phyloP scores from a whole-genome alignment of 129 eudicot genomes.

The Calendula officinalis region DNA sequence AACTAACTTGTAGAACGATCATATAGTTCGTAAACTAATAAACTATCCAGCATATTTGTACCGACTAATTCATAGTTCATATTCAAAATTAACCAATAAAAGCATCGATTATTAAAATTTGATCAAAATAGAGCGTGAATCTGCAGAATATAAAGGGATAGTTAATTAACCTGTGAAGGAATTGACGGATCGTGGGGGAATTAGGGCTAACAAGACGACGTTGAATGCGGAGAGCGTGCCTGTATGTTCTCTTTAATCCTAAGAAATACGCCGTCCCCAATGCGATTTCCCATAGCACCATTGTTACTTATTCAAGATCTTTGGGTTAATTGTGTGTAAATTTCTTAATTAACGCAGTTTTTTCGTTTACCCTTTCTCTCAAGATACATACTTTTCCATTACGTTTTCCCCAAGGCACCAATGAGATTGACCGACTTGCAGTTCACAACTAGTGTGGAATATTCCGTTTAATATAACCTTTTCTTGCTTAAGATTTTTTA shows the following conservation, averaged over 20 bases:
- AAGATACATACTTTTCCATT: neutral
- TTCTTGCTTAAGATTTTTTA: too few relatives aligned
- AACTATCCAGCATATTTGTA: too few relatives aligned
- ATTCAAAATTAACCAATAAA: constrained; percentile 1
- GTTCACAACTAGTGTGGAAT: too few relatives aligned
- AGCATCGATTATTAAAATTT: neutral
- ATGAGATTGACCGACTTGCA: neutral
- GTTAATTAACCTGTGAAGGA: constrained; percentile 47
- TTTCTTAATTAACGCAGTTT: too few relatives aligned
- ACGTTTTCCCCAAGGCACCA: constrained; percentile 22
- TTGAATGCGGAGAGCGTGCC: constrained; percentile 55
- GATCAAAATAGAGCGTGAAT: neutral
- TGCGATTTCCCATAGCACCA: constrained; percentile 92
- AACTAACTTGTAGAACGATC: too few relatives aligned
- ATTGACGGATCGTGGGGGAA: constrained; percentile 53
- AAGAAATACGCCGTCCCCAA: constrained; percentile 76
- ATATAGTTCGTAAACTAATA: too few relatives aligned
- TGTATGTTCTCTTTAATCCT: constrained; percentile 69
- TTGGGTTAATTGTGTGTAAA: neutral
- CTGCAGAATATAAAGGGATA: neutral
- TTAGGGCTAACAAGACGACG: constrained; percentile 62
- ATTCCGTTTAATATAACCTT: too few relatives aligned
- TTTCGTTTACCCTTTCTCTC: neutral
- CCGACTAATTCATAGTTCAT: neutral
- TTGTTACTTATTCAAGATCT: constrained; percentile 21